Evolutionary conservation across 2,329 filamentous ascomycete genomes (phyloP).

Genomic region (Aspergillus udagawae): DNA sequence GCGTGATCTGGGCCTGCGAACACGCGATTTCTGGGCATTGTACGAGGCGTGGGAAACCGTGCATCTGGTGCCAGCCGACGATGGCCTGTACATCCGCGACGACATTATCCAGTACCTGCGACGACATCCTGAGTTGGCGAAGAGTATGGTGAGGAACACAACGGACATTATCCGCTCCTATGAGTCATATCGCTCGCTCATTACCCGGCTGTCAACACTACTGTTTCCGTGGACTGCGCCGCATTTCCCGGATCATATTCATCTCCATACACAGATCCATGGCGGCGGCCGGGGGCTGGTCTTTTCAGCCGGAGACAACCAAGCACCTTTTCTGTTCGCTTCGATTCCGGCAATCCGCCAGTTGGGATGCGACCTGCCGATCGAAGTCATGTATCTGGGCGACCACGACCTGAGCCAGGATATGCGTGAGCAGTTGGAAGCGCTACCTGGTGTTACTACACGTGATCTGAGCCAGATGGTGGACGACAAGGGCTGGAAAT

Average conservation of each 20-base stretch:
- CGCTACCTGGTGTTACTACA: conserved; percentile 41
- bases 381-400: conserved; percentile 30
- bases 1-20: conserved; percentile 38
- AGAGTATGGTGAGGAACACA: conserved; percentile 14
- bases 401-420: conserved; percentile 44
- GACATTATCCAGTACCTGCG: conserved; percentile 39
- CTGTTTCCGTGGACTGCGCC: conserved; percentile 32
- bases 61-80: conserved; percentile 19
- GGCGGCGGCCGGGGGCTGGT: conserved; percentile 43
- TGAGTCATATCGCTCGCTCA: conserved; percentile 40
- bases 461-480: conserved; percentile 45
- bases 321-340: conserved; percentile 42
- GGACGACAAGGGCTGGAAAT: conserved; percentile 42
- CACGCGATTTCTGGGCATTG: conserved; percentile 38
- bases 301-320: conserved; percentile 43
- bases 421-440: conserved; percentile 40
- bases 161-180: conserved; percentile 36
- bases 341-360: conserved; percentile 31
- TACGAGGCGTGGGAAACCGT: conserved; percentile 35
- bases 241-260: conserved; percentile 45
- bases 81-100: conserved; percentile 38
- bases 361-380: conserved; percentile 14
- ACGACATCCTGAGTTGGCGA: conserved; percentile 17
- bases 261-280: conserved; percentile 40
- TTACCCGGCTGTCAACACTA: conserved; percentile 35